Percentiles rank a stretch among this genome's conserved stretches.
Conservation (phyloP, 805 yeast genomes). For the Wickerhamiella dianesei region DNA sequence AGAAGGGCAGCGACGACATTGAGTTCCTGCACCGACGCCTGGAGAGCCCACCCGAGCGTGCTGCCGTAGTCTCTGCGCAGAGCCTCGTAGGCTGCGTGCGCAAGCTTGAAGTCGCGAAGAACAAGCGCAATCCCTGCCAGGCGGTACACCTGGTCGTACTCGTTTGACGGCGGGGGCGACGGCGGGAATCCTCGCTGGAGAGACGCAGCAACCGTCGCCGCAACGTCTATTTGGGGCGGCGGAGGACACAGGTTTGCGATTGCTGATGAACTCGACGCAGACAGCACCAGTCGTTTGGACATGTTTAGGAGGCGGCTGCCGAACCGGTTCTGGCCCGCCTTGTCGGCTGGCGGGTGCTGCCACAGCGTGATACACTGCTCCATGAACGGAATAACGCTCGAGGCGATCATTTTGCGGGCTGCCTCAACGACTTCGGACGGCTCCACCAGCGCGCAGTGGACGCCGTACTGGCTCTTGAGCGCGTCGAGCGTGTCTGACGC, state of each 20-base stretch:
- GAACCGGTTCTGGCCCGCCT: constrained; percentile 1
- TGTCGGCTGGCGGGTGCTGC: constrained; percentile 23
- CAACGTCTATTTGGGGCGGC: constrained; percentile 12
- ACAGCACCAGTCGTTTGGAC: background rate
- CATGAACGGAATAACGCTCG: constrained; percentile 66
- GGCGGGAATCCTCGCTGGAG: background rate
- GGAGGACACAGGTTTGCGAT: constrained; percentile 15
- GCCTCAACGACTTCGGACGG: constrained; percentile 28
- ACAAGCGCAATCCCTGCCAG: constrained; percentile 89
- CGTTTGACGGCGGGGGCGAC: constrained; percentile 32
- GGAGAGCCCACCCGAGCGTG: constrained; percentile 49
- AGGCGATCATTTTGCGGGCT: constrained; percentile 36
- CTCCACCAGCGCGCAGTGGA: constrained; percentile 26
- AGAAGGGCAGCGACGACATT: constrained; percentile 59
- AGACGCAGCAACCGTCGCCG: background rate
- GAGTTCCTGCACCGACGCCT: constrained; percentile 83
- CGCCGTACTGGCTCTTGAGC: constrained; percentile 20
- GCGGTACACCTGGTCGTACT: constrained; percentile 40
- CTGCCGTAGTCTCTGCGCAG: constrained; percentile 70
- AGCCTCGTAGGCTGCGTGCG: constrained; percentile 71
- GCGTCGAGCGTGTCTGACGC: constrained; percentile 25
- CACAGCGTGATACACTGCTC: constrained; percentile 63
- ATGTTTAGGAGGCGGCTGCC: constrained; percentile 13
- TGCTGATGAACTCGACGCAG: background rate
- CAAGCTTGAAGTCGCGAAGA: constrained; percentile 75